Conservation (phyloP, 73 alveolate species). For the Symbiodinium natans region DNA sequence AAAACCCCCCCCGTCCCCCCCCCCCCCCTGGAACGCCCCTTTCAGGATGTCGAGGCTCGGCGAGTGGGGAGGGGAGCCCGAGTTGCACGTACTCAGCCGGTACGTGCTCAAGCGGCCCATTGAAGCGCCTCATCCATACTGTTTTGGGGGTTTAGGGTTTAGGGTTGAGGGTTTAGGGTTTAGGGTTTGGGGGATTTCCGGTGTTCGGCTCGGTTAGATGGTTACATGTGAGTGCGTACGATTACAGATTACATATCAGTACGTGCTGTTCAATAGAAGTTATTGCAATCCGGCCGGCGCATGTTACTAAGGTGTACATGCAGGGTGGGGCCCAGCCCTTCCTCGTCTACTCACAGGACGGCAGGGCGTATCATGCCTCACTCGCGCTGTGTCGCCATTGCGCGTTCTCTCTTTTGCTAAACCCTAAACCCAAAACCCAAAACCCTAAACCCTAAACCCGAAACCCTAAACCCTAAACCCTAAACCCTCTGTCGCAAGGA, state of each 20-base stretch:
- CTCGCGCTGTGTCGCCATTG: neutral
- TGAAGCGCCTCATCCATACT: too few relatives aligned
- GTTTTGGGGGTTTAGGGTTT: too few relatives aligned
- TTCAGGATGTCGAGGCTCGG: conserved; percentile 64
- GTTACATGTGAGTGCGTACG: too few relatives aligned
- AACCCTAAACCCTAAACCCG: neutral
- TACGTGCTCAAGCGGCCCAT: conserved; percentile 25
- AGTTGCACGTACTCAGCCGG: neutral
- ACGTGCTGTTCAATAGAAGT: too few relatives aligned
- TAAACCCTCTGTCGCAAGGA: neutral
- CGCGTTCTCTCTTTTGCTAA: neutral
- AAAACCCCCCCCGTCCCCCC: too few relatives aligned
- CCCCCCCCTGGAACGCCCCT: too few relatives aligned
- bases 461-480: neutral
- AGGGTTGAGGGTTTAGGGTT: too few relatives aligned
- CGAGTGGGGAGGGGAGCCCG: conserved; percentile 85
- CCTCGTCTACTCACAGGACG: neutral
- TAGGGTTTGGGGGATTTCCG: too few relatives aligned
- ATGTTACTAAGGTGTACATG: neutral
- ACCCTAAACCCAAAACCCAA: too few relatives aligned
- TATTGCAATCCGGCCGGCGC: too few relatives aligned
- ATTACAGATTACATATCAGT: too few relatives aligned
- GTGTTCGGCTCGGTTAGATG: too few relatives aligned
- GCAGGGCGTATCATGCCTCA: neutral
- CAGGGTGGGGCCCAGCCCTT: neutral